These are phyloP conservation scores for Craterostigma plantagineum DNA, from an alignment of 257 asterid species.

Conservation along the genomic window DNA sequence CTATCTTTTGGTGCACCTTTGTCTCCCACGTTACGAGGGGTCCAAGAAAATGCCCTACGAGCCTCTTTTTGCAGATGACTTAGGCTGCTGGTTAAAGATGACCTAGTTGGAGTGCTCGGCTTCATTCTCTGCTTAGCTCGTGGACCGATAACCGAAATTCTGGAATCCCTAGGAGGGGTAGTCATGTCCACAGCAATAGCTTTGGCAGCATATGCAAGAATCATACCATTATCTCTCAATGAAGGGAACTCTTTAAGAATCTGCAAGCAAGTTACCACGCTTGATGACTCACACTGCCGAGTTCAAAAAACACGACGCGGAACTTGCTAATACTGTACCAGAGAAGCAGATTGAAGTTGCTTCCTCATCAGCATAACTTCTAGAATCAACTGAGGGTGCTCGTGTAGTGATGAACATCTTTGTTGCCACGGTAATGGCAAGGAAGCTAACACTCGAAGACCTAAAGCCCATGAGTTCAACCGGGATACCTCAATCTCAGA, in stretches of 20 bases:
- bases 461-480: slow-evolving; percentile 95
- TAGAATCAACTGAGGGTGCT: slow-evolving; percentile 85
- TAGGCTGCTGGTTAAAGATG: slow-evolving; percentile 71
- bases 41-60: slow-evolving; percentile 92
- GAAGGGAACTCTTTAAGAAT: slow-evolving; percentile 76
- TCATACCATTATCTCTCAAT: slow-evolving; percentile 61
- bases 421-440: slow-evolving; percentile 98
- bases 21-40: slow-evolving; percentile 76
- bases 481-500: slow-evolving; percentile 78
- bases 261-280: slow-evolving; percentile 32
- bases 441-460: slow-evolving; percentile 87
- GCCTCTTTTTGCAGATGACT: slow-evolving; percentile 93
- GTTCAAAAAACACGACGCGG: not conserved
- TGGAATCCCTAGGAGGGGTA: slow-evolving; percentile 65
- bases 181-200: slow-evolving; percentile 70
- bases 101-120: slow-evolving; percentile 54
- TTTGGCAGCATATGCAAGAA: slow-evolving; percentile 78
- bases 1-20: slow-evolving; percentile 59
- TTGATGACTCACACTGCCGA: slow-evolving; percentile 8
- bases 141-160: slow-evolving; percentile 49
- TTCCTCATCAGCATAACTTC: slow-evolving; percentile 97
- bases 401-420: slow-evolving; percentile 89
- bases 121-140: slow-evolving; percentile 71
- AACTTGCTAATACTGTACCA: slow-evolving; percentile 32
- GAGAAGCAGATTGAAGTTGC: slow-evolving; percentile 90